phyloP scores from a whole-genome alignment of 495 filamentous ascomycete species.

The Choiromyces venosus region DNA sequence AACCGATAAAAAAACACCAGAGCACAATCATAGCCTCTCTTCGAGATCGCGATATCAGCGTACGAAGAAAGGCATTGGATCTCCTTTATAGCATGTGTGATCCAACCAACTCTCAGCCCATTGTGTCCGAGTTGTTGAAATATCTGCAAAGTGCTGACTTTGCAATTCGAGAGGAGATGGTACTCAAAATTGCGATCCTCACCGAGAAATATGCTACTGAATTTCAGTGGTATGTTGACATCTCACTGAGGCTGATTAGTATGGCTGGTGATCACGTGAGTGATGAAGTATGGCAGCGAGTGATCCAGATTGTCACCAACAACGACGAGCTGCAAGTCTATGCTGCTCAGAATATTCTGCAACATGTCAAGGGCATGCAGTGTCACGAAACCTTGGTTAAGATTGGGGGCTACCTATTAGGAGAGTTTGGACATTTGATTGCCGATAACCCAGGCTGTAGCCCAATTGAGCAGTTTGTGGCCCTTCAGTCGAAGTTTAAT shows the following conservation, averaged over 20 bases:
- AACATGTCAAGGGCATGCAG: conserved; percentile 82
- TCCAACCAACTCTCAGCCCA: conserved; percentile 78
- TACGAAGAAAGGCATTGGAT: conserved; percentile 90
- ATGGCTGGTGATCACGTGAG: conserved; percentile 98
- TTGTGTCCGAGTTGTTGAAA: conserved; percentile 87
- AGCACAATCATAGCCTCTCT: conserved; percentile 90
- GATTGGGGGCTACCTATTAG: conserved; percentile 91
- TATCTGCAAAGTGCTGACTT: conserved; percentile 97
- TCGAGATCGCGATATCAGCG: conserved; percentile 93
- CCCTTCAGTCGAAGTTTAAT: conserved; percentile 82
- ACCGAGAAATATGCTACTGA: conserved; percentile 98
- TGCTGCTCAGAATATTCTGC: conserved; percentile 82
- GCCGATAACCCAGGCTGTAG: conserved; percentile 90
- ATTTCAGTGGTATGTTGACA: conserved; percentile 98
- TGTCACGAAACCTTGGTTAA: conserved; percentile 97
- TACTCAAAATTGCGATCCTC: conserved; percentile 94
- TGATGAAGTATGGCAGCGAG: conserved; percentile 98
- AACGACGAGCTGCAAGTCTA: conserved; percentile 98
- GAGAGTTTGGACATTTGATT: conserved; percentile 95
- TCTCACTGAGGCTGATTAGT: conserved; percentile 87
- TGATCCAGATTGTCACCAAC: conserved; percentile 98
- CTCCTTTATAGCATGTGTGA: conserved; percentile 99
- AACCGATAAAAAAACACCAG: conserved; percentile 97
- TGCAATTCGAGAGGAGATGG: conserved; percentile 98
- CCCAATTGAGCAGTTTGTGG: conserved; percentile 96